Percentiles rank a stretch among this genome's conserved stretches.
These are phyloP conservation scores for Lactifluus rugatus DNA, from an alignment of 768 basidiomycete species.

Conservation along the genomic window DNA sequence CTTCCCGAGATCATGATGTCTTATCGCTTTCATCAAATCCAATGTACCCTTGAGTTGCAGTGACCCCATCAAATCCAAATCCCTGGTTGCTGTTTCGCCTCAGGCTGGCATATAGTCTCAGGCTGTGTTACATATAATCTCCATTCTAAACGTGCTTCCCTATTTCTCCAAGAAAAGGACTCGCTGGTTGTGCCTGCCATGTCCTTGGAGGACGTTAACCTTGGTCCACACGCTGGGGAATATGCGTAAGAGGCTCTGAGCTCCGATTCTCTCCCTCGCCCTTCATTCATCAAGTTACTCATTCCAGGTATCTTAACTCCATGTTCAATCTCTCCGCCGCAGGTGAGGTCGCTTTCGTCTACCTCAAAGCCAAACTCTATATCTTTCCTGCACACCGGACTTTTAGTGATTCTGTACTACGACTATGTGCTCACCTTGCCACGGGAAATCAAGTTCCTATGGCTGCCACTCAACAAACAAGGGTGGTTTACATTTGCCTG, in stretches of 20 bases:
- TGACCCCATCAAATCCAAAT: too few species aligned
- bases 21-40: too few species aligned
- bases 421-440: conserved; percentile 25
- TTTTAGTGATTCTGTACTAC: conserved; percentile 25
- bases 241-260: neutral
- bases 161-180: neutral
- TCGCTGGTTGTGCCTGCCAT: neutral
- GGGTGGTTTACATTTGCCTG: conserved; percentile 36
- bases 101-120: too few species aligned
- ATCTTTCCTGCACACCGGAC: neutral
- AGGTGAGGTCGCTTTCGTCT: neutral
- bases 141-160: neutral
- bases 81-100: too few species aligned
- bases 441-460: conserved; percentile 35
- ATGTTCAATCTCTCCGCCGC: neutral
- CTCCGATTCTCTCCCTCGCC: neutral
- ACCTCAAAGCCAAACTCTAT: neutral
- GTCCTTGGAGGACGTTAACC: neutral
- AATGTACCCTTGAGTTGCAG: too few species aligned
- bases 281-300: neutral
- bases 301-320: conserved; percentile 3
- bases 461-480: conserved; percentile 31
- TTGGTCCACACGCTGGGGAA: neutral
- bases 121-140: neutral
- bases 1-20: too few species aligned